These are phyloP conservation scores for Phaeosphaeria sp. DNA, from an alignment of 2,329 filamentous ascomycete genomes.

Conservation along the genomic window DNA sequence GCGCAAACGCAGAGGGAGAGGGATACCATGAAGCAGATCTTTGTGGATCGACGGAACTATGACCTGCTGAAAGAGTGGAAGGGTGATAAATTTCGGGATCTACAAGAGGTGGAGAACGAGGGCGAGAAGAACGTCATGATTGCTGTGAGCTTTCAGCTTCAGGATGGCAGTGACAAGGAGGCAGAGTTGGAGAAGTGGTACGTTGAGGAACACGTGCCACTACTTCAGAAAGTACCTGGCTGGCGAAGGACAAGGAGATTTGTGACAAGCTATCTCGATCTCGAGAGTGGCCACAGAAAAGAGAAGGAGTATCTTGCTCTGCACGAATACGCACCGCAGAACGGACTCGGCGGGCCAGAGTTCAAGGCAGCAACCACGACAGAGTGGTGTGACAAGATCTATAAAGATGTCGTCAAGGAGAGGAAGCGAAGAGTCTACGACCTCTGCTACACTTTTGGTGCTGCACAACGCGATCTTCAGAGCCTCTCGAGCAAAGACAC, in stretches of 20 bases:
- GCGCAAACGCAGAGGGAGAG: slow-evolving; percentile 66
- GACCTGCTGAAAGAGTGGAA: slow-evolving; percentile 66
- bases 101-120: slow-evolving; percentile 66
- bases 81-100: slow-evolving; percentile 62
- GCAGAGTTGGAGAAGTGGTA: slow-evolving; percentile 73
- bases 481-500: slow-evolving; percentile 59
- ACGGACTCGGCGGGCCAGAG: slow-evolving; percentile 70
- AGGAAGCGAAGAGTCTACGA: slow-evolving; percentile 68
- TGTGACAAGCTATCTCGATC: slow-evolving; percentile 65
- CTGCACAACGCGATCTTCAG: slow-evolving; percentile 71
- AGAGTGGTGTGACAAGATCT: slow-evolving; percentile 65
- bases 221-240: slow-evolving; percentile 76
- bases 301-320: slow-evolving; percentile 66
- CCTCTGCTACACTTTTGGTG: slow-evolving; percentile 81
- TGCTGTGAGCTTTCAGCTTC: slow-evolving; percentile 65
- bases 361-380: slow-evolving; percentile 69
- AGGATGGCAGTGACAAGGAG: slow-evolving; percentile 58
- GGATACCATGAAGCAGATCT: slow-evolving; percentile 68
- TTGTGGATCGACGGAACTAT: slow-evolving; percentile 74
- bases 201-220: slow-evolving; percentile 73
- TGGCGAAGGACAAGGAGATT: slow-evolving; percentile 79
- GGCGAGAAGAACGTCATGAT: slow-evolving; percentile 65
- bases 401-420: slow-evolving; percentile 63
- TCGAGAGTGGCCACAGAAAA: slow-evolving; percentile 43
- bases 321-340: slow-evolving; percentile 73